phyloP scores from a whole-genome alignment of 768 basidiomycete species.

The Phlebiopsis flavidoalba region DNA sequence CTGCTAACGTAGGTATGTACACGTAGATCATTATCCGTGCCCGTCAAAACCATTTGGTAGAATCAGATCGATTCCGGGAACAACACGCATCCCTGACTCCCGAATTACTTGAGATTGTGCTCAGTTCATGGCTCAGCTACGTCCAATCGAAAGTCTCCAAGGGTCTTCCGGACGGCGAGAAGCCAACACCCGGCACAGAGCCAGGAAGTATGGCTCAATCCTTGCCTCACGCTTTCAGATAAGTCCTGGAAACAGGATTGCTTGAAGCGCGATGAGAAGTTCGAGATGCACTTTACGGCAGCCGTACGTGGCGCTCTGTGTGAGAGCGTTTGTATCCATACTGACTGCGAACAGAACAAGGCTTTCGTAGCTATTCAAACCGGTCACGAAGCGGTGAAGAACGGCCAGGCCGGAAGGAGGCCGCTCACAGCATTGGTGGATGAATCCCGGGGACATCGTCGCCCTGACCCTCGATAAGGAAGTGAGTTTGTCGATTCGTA shows the following conservation, averaged over 20 bases:
- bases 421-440: slow-evolving; percentile 59
- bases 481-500: slow-evolving; percentile 32
- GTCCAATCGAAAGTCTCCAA: slow-evolving; percentile 58
- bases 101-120: slow-evolving; percentile 51
- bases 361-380: slow-evolving; percentile 47
- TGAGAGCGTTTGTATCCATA: background rate
- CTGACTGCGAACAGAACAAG: slow-evolving; percentile 33
- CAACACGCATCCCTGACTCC: slow-evolving; percentile 51
- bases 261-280: slow-evolving; percentile 82
- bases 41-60: slow-evolving; percentile 70
- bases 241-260: slow-evolving; percentile 65
- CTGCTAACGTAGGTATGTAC: background rate
- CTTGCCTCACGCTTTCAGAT: slow-evolving; percentile 45
- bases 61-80: slow-evolving; percentile 53
- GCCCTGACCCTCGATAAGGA: slow-evolving; percentile 68
- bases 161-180: slow-evolving; percentile 49
- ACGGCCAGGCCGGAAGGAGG: slow-evolving; percentile 36
- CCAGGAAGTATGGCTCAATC: slow-evolving; percentile 45
- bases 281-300: slow-evolving; percentile 79
- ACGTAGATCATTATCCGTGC: slow-evolving; percentile 88
- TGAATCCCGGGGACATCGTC: slow-evolving; percentile 72
- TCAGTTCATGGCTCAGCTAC: slow-evolving; percentile 62
- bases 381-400: slow-evolving; percentile 41
- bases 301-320: slow-evolving; percentile 48
- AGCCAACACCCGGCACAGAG: slow-evolving; percentile 44